phyloP scores from a whole-genome alignment of 495 filamentous ascomycete genomes.

The Hyaloscypha finlandica region DNA sequence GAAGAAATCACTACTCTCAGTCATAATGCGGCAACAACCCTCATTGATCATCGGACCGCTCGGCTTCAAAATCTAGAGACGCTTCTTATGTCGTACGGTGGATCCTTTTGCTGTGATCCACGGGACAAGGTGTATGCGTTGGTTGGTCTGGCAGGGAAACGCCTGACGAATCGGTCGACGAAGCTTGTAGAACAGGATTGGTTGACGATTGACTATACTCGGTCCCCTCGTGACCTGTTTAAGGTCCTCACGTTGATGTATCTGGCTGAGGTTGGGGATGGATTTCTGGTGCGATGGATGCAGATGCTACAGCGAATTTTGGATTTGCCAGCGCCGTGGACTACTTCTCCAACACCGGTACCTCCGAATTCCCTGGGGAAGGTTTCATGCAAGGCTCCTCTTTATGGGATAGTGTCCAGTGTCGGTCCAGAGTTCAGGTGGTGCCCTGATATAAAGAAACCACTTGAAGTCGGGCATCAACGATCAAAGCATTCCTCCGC shows the following conservation, averaged over 20 bases:
- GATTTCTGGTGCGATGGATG: constrained; percentile 1
- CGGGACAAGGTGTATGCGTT: constrained; percentile 8
- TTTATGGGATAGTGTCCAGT: neutral
- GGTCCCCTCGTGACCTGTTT: neutral
- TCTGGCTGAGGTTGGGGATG: neutral
- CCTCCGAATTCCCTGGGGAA: neutral
- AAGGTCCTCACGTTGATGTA: neutral
- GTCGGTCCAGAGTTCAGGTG: neutral
- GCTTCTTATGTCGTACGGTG: neutral
- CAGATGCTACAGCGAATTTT: neutral
- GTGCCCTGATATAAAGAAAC: neutral
- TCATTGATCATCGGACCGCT: neutral
- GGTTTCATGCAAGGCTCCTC: neutral
- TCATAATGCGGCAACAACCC: neutral
- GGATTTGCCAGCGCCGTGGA: neutral
- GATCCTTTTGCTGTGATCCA: constrained; percentile 5
- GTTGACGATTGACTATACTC: constrained; percentile 3
- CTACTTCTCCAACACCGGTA: neutral
- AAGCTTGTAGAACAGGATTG: neutral
- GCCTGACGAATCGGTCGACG: neutral
- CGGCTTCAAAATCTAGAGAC: neutral
- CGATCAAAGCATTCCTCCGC: neutral
- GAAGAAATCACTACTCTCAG: neutral
- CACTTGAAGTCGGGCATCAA: too few species aligned
- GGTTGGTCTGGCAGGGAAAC: neutral